Evolutionary conservation across 1,139 yeast species (phyloP), one percentile per base, ranked within the genome.

Genomic region (Chernovozyma aurita): DNA sequence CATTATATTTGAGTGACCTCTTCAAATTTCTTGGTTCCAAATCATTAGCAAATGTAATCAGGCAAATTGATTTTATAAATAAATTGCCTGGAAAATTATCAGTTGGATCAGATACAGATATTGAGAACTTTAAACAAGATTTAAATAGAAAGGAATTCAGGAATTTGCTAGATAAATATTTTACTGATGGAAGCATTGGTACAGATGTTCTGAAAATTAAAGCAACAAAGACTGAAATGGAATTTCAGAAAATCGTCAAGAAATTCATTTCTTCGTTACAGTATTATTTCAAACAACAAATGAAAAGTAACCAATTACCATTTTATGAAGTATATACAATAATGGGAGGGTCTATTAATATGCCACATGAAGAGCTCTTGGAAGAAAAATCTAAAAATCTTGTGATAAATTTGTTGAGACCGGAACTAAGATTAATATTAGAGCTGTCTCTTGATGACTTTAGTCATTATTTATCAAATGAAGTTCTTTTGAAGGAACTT

Each of bases 351-450:
- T 67, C 66, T 7, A 38, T 45, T 12, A 41, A 44, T 33, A 52
- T 47, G 11, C 53, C 57, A 1, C 14, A 31, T 7, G 25, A 24
- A 18, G 48, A 47, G 21, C 43, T 59, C 25, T 49, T 57, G 26
- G 65, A 63, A 37, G 76, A 70, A 37, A 69, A 65, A 41, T 55
- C 53, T 37, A 61, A 60, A 29, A 68, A 68, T 37, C 47, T 68
- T 34, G 64, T 68, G 68, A 50, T 65, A 28, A 55, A 55, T 33
- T 49, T 68, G 21, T 38, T 68, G n/a, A 52, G 74, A 28, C 75
- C 76, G 3, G 58, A 57, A 31, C 45, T 64, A 15, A 51, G 76
- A 33, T 46, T 55, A 5, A 47, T 53, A 2, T 41, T 69, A 9
- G 73, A 65, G 41, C 39, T 43, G 14, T 62, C 59, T 1, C 47